A percentile compares a stretch with the other conserved stretches of the same genome.
Conservation (phyloP, 2,329 filamentous ascomycete species). For the Penicillium sp. region DNA sequence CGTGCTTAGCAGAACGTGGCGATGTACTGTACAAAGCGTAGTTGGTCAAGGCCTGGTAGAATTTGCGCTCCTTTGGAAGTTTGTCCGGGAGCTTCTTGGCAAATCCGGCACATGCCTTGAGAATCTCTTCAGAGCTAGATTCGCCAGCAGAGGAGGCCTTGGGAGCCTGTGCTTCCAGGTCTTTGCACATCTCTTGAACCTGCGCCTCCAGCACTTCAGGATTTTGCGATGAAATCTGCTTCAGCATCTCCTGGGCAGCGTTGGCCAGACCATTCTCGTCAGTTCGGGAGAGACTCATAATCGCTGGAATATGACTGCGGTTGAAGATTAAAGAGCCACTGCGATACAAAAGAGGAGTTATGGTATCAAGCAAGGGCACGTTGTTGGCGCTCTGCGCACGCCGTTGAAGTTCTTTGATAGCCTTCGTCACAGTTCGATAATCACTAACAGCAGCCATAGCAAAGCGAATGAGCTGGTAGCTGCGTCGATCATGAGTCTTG, state of each 20-base stretch:
- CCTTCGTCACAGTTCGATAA: constrained; percentile 85
- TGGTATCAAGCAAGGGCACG: constrained; percentile 70
- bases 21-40: constrained; percentile 83
- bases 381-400: constrained; percentile 68
- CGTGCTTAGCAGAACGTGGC: constrained; percentile 85
- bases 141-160: constrained; percentile 68
- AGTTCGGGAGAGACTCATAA: constrained; percentile 83
- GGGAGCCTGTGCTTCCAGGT: constrained; percentile 78
- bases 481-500: constrained; percentile 84
- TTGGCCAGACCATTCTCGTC: constrained; percentile 76
- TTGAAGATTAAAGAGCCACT: constrained; percentile 87
- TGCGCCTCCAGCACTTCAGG: constrained; percentile 92
- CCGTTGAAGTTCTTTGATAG: constrained; percentile 85
- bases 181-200: constrained; percentile 85
- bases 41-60: constrained; percentile 75
- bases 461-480: constrained; percentile 85
- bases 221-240: constrained; percentile 86
- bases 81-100: constrained; percentile 82
- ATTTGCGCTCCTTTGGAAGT: constrained; percentile 76
- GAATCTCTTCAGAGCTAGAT: constrained; percentile 75
- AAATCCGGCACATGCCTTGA: constrained; percentile 93
- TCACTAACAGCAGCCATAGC: constrained; percentile 83
- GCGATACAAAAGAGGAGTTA: constrained; percentile 80
- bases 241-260: constrained; percentile 83
- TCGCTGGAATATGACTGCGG: constrained; percentile 85